Conservation (phyloP, 106 monocot genomes). For the Dendrobium huoshanense region DNA sequence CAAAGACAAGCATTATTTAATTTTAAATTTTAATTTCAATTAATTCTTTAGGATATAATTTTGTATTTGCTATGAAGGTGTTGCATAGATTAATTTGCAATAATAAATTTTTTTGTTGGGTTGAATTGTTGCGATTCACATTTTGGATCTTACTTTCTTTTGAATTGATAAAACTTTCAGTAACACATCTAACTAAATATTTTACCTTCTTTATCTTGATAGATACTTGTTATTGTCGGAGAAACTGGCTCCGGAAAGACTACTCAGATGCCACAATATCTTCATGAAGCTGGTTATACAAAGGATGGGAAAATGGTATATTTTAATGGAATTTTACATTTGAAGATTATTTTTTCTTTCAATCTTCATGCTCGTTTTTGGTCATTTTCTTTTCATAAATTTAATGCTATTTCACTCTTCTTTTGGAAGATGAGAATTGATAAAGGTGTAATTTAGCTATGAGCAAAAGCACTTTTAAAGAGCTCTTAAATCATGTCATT, state of each 20-base stretch:
- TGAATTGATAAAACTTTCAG: not conserved
- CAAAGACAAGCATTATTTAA: not conserved
- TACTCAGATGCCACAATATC: conserved; percentile 96
- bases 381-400: too few species aligned
- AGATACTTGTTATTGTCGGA: conserved; percentile 96
- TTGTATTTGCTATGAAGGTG: too few species aligned
- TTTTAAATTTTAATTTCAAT: too few species aligned
- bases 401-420: too few species aligned
- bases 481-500: too few species aligned
- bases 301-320: conserved; percentile 34
- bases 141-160: not conserved
- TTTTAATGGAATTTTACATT: not conserved
- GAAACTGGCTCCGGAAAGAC: conserved; percentile 98
- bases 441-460: too few species aligned
- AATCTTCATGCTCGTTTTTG: too few species aligned
- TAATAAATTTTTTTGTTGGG: not conserved
- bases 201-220: conserved; percentile 5
- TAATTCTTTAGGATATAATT: too few species aligned
- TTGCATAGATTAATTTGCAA: not conserved
- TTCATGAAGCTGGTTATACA: conserved; percentile 84
- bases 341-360: not conserved
- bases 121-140: not conserved
- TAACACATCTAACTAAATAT: not conserved
- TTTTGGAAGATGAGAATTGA: too few species aligned
- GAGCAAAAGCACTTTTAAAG: too few species aligned